phyloP scores from a whole-genome alignment of 768 basidiomycete species.

The Lentinula sp. region DNA sequence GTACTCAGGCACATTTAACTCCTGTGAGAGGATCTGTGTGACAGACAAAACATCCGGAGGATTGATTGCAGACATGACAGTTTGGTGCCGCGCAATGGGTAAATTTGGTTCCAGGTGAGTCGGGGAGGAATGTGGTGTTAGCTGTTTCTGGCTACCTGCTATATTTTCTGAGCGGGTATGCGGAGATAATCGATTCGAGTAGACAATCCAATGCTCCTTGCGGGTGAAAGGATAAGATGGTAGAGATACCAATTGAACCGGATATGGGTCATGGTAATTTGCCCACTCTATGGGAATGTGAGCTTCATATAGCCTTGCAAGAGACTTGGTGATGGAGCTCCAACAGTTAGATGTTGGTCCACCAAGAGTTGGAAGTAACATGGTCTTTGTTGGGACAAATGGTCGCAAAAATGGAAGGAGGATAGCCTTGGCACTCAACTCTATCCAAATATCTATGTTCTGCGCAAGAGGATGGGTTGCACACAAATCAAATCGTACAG shows the following conservation, averaged over 20 bases:
- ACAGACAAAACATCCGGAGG: background rate
- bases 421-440: conserved; percentile 3
- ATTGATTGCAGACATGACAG: background rate
- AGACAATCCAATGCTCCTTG: conserved; percentile 3
- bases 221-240: conserved; percentile 6
- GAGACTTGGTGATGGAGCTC: conserved; percentile 1
- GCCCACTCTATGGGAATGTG: conserved; percentile 6
- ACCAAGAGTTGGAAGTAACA: conserved; percentile 1
- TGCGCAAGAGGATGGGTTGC: background rate
- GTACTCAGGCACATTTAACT: background rate
- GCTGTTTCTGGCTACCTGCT: background rate
- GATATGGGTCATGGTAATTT: conserved; percentile 1
- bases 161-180: background rate
- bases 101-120: background rate
- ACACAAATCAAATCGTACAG: conserved; percentile 2
- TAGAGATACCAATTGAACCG: conserved; percentile 1
- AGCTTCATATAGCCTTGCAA: conserved; percentile 5
- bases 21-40: background rate
- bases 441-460: conserved; percentile 6
- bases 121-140: background rate
- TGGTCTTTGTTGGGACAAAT: background rate
- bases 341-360: background rate
- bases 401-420: conserved; percentile 4
- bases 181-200: background rate
- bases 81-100: background rate